Evolutionary conservation across 345 rosid genomes (phyloP).

Genomic region (Eucalyptus viminalis): DNA sequence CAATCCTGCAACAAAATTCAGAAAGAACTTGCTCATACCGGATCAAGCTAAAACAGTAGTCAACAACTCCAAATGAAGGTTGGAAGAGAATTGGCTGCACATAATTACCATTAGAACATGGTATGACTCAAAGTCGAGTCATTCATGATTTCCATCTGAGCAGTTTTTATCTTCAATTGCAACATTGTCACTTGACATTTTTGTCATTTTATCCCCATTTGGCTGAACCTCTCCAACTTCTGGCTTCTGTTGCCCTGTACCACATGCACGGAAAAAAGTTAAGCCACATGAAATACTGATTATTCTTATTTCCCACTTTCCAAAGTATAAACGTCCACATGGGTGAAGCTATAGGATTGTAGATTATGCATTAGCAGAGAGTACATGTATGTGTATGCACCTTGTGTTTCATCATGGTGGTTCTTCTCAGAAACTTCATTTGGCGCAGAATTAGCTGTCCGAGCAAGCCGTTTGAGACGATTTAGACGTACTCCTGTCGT

Average conservation of each 20-base stretch:
- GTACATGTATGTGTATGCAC: slow-evolving; percentile 7
- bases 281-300: background rate
- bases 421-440: slow-evolving; percentile 6
- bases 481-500: slow-evolving; percentile 51
- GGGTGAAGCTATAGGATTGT: background rate
- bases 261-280: background rate
- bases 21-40: background rate
- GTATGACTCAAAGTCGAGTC: background rate
- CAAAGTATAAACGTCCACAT: background rate
- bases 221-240: background rate
- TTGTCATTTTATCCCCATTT: background rate
- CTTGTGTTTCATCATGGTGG: slow-evolving; percentile 17
- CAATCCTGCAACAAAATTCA: background rate
- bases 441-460: slow-evolving; percentile 20
- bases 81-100: background rate
- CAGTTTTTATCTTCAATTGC: background rate
- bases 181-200: background rate
- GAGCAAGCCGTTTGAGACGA: slow-evolving; percentile 61
- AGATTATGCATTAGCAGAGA: background rate
- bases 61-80: background rate
- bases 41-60: background rate
- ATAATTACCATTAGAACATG: background rate
- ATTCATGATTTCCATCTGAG: background rate
- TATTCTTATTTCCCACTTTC: background rate
- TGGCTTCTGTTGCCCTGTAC: background rate